Percentiles rank a stretch among this genome's conserved stretches.
Conservation (phyloP, 768 basidiomycete species). For the Mycena metata region DNA sequence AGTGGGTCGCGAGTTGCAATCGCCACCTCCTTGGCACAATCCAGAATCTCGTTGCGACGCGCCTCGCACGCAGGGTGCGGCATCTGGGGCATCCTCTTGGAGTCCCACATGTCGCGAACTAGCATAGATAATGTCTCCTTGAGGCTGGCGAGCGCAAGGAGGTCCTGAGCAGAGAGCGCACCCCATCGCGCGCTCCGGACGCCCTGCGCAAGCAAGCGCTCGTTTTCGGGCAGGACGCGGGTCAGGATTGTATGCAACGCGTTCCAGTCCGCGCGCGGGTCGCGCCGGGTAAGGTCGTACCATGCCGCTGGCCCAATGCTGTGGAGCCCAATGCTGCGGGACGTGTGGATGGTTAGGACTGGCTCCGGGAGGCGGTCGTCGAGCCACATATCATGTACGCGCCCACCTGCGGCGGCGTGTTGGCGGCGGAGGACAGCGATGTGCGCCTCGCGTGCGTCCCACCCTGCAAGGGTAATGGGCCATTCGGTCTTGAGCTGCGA, state of each 20-base stretch:
- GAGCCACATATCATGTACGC: slow-evolving; percentile 11
- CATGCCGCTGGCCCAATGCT: slow-evolving; percentile 9
- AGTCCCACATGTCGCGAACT: not conserved
- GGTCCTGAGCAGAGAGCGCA: not conserved
- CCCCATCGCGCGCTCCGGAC: slow-evolving; percentile 20
- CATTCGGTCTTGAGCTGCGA: slow-evolving; percentile 12
- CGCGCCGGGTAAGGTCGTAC: slow-evolving; percentile 16
- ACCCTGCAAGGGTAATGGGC: slow-evolving; percentile 5
- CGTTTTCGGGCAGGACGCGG: not conserved
- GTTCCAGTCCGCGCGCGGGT: slow-evolving; percentile 19
- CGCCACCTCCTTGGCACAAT: not conserved
- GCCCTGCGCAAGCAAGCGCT: not conserved
- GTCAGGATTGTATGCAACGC: not conserved
- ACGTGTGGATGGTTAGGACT: not conserved
- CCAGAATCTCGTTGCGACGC: not conserved
- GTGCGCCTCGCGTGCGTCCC: slow-evolving; percentile 16
- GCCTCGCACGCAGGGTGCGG: not conserved
- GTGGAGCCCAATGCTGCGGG: not conserved
- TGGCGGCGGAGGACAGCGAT: slow-evolving; percentile 5
- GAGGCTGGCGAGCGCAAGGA: slow-evolving; percentile 1
- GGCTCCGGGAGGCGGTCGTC: slow-evolving; percentile 24
- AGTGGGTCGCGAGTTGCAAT: not conserved
- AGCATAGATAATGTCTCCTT: slow-evolving; percentile 5
- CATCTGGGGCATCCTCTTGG: not conserved
- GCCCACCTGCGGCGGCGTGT: slow-evolving; percentile 3